Evolutionary conservation across 345 rosid species (phyloP).

Genomic region (Pugionium cornutum): DNA sequence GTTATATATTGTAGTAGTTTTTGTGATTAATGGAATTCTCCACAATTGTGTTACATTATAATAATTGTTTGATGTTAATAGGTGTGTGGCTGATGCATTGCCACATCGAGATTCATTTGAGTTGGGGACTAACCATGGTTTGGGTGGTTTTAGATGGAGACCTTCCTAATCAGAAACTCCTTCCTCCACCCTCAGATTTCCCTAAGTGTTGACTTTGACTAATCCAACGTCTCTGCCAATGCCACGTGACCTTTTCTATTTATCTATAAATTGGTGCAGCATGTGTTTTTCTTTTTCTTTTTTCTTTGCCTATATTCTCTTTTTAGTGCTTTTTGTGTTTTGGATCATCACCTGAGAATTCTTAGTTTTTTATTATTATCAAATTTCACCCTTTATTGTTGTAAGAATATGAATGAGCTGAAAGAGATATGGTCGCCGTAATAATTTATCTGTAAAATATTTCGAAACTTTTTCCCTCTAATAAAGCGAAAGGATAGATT

Average conservation of each 20-base stretch:
- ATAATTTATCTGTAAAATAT: background rate
- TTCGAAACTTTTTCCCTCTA: slow-evolving; percentile 9
- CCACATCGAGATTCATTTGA: slow-evolving; percentile 67
- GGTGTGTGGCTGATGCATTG: slow-evolving; percentile 83
- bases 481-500: slow-evolving; percentile 40
- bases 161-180: slow-evolving; percentile 64
- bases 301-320: background rate
- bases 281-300: background rate
- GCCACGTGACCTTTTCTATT: slow-evolving; percentile 26
- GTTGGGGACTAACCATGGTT: slow-evolving; percentile 78
- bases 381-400: background rate
- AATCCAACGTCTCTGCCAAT: slow-evolving; percentile 17
- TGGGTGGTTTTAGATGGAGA: slow-evolving; percentile 69
- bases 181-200: slow-evolving; percentile 70
- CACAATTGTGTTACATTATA: background rate
- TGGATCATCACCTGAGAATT: slow-evolving; percentile 14
- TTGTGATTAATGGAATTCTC: background rate
- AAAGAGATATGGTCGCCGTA: slow-evolving; percentile 18
- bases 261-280: slow-evolving; percentile 1
- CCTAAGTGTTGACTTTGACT: slow-evolving; percentile 58
- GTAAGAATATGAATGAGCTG: slow-evolving; percentile 19
- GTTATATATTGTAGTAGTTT: too few species aligned
- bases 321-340: slow-evolving; percentile 27
- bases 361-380: background rate
- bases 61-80: slow-evolving; percentile 28